Percentiles rank a stretch among this genome's conserved stretches.
phyloP scores from a whole-genome alignment of 805 yeast genomes.

The Ogataea ramenticola region DNA sequence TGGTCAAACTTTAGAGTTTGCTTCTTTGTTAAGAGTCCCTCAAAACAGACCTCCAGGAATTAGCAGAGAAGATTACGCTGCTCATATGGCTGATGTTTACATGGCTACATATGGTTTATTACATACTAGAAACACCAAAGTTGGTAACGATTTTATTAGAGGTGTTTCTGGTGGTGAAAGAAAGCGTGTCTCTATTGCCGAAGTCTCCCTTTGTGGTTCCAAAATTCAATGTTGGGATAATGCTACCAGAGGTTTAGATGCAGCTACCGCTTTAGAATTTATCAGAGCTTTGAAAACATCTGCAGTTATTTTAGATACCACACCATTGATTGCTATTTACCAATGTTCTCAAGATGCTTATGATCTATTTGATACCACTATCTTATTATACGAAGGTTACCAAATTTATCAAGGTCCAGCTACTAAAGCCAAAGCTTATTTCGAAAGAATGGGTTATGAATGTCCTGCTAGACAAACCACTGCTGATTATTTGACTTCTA shows the following conservation, averaged over 20 bases:
- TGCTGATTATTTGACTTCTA: slow-evolving; percentile 37
- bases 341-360: slow-evolving; percentile 39
- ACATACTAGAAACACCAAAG: slow-evolving; percentile 47
- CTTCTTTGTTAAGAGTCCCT: slow-evolving; percentile 57
- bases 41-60: slow-evolving; percentile 53
- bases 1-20: slow-evolving; percentile 56
- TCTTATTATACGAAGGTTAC: slow-evolving; percentile 35
- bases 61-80: slow-evolving; percentile 46
- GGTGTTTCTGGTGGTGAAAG: slow-evolving; percentile 63
- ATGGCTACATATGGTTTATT: slow-evolving; percentile 23
- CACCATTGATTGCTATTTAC: slow-evolving; percentile 46
- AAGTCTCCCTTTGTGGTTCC: slow-evolving; percentile 29
- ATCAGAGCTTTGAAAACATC: slow-evolving; percentile 50
- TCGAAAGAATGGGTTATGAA: slow-evolving; percentile 37
- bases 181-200: slow-evolving; percentile 54
- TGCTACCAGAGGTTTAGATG: slow-evolving; percentile 64
- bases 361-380: slow-evolving; percentile 35
- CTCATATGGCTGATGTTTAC: slow-evolving; percentile 43
- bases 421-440: slow-evolving; percentile 29
- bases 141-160: slow-evolving; percentile 51
- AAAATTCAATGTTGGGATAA: slow-evolving; percentile 57
- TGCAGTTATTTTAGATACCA: slow-evolving; percentile 40
- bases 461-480: slow-evolving; percentile 42
- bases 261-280: slow-evolving; percentile 64
- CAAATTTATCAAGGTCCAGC: slow-evolving; percentile 35